A percentile compares a stretch with the other conserved stretches of the same genome.
Evolutionary conservation across 306 rosid genomes (phyloP).

Genomic region (Glycine soja): DNA sequence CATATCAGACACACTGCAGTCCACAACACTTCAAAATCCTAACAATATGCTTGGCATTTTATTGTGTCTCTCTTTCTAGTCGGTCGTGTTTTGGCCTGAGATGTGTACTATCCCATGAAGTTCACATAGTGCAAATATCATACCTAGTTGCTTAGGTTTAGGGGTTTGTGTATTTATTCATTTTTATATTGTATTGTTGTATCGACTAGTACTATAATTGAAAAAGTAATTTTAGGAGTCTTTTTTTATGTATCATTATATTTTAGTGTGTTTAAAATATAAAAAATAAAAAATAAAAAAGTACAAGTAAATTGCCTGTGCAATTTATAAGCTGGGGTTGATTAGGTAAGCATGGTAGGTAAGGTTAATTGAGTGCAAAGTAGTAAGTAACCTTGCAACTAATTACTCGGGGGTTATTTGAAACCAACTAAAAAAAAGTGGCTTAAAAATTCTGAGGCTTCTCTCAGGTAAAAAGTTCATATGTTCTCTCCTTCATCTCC

Average conservation of each 20-base stretch:
- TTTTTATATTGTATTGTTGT: neutral
- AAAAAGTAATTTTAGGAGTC: neutral
- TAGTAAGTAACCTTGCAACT: neutral
- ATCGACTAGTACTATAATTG: neutral
- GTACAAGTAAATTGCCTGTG: too few species aligned
- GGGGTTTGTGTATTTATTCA: neutral
- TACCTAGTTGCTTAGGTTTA: neutral
- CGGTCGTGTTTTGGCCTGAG: constrained; percentile 3
- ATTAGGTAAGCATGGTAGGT: neutral
- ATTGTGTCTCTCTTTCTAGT: neutral
- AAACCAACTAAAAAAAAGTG: too few species aligned
- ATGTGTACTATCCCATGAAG: neutral
- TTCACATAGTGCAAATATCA: neutral
- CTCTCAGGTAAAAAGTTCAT: too few species aligned
- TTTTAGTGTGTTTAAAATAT: too few species aligned
- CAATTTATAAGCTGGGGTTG: too few species aligned
- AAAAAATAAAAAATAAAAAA: too few species aligned
- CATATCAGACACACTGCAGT: constrained; percentile 1
- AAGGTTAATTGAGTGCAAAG: neutral
- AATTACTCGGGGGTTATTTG: neutral
- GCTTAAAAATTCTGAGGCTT: too few species aligned
- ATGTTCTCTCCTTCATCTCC: too few species aligned
- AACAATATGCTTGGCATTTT: neutral
- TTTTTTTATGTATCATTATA: too few species aligned
- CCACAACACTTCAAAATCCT: constrained; percentile 1